phyloP scores from a whole-genome alignment of 306 rosid genomes.

The Quercus bicolor region DNA sequence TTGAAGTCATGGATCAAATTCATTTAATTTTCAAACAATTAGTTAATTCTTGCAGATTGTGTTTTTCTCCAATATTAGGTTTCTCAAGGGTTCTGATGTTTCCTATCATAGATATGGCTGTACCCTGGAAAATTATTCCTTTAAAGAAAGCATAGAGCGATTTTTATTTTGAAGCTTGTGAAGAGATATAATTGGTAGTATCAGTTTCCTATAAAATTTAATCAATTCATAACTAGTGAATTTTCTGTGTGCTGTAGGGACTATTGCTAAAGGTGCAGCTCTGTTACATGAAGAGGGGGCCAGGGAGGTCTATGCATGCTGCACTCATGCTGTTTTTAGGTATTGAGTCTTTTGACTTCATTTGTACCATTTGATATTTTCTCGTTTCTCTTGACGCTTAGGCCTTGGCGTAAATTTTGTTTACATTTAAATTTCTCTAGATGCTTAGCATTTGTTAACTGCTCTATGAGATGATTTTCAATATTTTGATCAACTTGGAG shows the following conservation, averaged over 20 bases:
- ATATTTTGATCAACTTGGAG: neutral
- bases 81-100: neutral
- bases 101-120: neutral
- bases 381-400: constrained; percentile 1
- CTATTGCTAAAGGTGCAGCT: constrained; percentile 92
- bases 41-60: neutral
- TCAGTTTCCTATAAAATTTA: neutral
- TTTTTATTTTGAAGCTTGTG: neutral
- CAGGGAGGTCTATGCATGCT: constrained; percentile 96
- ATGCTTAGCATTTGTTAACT: neutral
- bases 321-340: constrained; percentile 96
- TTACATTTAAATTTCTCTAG: no score
- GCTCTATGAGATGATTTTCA: neutral
- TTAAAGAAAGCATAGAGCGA: neutral
- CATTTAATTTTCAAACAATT: neutral
- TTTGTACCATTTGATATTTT: neutral
- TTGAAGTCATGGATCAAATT: neutral
- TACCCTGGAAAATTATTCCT: neutral
- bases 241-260: constrained; percentile 43
- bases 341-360: constrained; percentile 19
- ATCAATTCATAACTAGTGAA: neutral
- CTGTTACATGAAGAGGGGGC: constrained; percentile 93
- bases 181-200: neutral
- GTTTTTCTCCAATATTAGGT: neutral
- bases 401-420: neutral